A percentile compares a stretch with the other conserved stretches of the same genome.
Evolutionary conservation across 148 eudicot genomes (phyloP).

Genomic region (Cornus controversa): DNA sequence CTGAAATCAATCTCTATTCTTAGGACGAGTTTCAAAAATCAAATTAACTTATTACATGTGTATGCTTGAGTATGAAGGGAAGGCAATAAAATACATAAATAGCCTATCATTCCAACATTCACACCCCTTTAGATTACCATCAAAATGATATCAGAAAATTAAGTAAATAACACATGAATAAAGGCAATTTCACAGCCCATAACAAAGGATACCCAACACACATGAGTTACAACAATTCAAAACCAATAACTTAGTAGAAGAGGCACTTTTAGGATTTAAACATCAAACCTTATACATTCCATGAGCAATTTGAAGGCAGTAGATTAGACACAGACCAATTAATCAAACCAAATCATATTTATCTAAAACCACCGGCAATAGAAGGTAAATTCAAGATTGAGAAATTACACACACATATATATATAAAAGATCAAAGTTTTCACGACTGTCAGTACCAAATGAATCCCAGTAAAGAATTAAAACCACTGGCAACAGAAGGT

Average conservation of each 20-base stretch:
- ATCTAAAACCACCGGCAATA: not conserved
- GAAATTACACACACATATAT: too few species aligned
- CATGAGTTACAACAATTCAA: not conserved
- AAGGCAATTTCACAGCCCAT: not conserved
- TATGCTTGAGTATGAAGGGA: not conserved
- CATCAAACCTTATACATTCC: not conserved
- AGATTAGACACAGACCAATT: not conserved
- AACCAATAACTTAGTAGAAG: not conserved
- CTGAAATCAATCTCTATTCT: too few species aligned
- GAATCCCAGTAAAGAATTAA: too few species aligned
- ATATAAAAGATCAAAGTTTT: not conserved
- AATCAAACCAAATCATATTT: too few species aligned
- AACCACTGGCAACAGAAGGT: not conserved
- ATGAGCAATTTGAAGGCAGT: not conserved
- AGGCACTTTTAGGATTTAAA: not conserved
- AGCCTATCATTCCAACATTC: not conserved
- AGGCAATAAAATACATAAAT: not conserved
- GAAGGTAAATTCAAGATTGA: too few species aligned
- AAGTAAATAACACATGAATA: not conserved
- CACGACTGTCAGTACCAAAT: too few species aligned
- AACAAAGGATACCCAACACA: not conserved
- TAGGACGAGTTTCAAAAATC: too few species aligned
- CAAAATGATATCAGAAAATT: too few species aligned
- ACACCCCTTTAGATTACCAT: too few species aligned
- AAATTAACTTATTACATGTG: not conserved